Evolutionary conservation across 768 basidiomycete species (phyloP).

Genomic region (Boletus reticulatus): DNA sequence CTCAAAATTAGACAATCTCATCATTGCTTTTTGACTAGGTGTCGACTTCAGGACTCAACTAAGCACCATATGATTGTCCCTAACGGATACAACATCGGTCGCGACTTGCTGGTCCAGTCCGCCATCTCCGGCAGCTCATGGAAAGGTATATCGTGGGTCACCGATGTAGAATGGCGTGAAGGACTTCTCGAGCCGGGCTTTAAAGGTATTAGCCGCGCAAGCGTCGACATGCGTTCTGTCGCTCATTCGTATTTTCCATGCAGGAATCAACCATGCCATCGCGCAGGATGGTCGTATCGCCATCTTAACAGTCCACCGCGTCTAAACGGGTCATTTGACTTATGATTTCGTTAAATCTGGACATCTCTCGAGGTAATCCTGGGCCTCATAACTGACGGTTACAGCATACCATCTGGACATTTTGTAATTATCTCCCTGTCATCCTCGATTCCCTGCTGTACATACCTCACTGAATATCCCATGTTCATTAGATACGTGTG

Average conservation of each 20-base stretch:
- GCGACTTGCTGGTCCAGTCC: slow-evolving; percentile 71
- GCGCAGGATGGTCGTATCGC: slow-evolving; percentile 79
- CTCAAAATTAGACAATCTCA: not conserved
- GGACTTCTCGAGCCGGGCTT: slow-evolving; percentile 69
- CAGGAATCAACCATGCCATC: slow-evolving; percentile 82
- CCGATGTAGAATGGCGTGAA: slow-evolving; percentile 71
- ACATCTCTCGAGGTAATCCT: not conserved
- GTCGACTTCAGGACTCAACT: slow-evolving; percentile 43
- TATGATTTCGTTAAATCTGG: not conserved
- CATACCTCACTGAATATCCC: slow-evolving; percentile 8
- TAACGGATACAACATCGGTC: slow-evolving; percentile 80
- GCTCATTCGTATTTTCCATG: not conserved
- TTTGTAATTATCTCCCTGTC: slow-evolving; percentile 2
- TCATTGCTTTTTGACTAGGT: slow-evolving; percentile 1
- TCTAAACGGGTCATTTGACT: slow-evolving; percentile 25
- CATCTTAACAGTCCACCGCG: slow-evolving; percentile 64
- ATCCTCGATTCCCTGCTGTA: not conserved
- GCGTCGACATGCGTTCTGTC: not conserved
- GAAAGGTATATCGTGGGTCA: slow-evolving; percentile 70
- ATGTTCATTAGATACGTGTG: not conserved
- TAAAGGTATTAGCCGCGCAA: slow-evolving; percentile 45
- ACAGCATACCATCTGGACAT: slow-evolving; percentile 11
- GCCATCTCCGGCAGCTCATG: slow-evolving; percentile 61
- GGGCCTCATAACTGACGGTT: slow-evolving; percentile 2
- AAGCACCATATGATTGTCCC: slow-evolving; percentile 72